Conservation (phyloP, 2,329 filamentous ascomycete genomes). For the Colletotrichum lini region DNA sequence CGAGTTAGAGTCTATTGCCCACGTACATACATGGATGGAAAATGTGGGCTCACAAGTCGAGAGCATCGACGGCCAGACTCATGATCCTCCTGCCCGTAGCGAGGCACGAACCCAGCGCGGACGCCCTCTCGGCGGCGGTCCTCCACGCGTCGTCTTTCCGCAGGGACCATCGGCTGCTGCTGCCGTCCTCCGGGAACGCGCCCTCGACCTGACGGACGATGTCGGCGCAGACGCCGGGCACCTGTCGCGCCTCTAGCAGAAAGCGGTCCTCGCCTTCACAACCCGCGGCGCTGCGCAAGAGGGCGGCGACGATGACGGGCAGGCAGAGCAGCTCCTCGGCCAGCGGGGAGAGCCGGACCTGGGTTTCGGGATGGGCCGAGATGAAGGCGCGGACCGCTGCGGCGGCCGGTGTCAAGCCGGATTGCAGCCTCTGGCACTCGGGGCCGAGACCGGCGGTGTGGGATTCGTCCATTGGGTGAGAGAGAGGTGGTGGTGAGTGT, state of each 20-base stretch:
- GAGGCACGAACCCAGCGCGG: background rate
- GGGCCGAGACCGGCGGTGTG: background rate
- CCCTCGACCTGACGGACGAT: slow-evolving; percentile 1
- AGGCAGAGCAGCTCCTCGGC: slow-evolving; percentile 17
- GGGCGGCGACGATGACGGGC: background rate
- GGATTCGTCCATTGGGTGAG: background rate
- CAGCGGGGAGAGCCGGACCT: slow-evolving; percentile 17
- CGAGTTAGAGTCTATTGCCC: background rate
- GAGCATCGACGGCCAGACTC: slow-evolving; percentile 3
- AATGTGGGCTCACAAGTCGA: slow-evolving; percentile 28
- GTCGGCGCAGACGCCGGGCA: slow-evolving; percentile 14
- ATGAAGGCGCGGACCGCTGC: slow-evolving; percentile 11
- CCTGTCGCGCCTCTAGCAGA: background rate
- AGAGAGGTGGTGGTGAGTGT: background rate
- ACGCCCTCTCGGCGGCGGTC: background rate
- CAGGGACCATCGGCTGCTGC: background rate
- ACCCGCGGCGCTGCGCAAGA: slow-evolving; percentile 2
- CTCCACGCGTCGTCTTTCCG: background rate
- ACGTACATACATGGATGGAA: background rate
- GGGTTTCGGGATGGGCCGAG: background rate
- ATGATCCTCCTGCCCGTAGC: slow-evolving; percentile 10
- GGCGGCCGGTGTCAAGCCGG: background rate
- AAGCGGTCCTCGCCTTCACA: slow-evolving; percentile 3
- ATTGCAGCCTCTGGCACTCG: slow-evolving; percentile 26
- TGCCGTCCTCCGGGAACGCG: background rate